Evolutionary conservation across 2,329 filamentous ascomycete genomes (phyloP).

Genomic region (Aspergillus sergii): DNA sequence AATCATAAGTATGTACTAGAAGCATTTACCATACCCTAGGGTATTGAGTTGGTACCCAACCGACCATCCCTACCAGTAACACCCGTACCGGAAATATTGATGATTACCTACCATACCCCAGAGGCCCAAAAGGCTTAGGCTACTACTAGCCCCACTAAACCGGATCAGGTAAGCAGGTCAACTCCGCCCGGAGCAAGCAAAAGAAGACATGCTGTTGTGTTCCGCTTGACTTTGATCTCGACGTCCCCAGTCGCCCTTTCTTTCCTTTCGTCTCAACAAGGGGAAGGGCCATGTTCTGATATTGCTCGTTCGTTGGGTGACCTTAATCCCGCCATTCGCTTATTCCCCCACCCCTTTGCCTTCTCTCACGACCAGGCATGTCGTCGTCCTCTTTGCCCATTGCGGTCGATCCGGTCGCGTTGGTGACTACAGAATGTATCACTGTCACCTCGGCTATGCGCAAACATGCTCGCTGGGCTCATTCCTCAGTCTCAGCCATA

Average conservation of each 20-base stretch:
- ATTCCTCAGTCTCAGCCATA: slow-evolving; percentile 94
- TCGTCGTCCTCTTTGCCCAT: slow-evolving; percentile 62
- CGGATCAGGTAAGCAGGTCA: slow-evolving; percentile 13
- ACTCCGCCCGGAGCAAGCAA: slow-evolving; percentile 16
- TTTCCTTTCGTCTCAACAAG: slow-evolving; percentile 3
- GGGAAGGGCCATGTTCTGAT: slow-evolving; percentile 23
- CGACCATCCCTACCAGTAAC: not conserved
- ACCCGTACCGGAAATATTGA: not conserved
- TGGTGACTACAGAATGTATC: slow-evolving; percentile 98
- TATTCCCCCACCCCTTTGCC: slow-evolving; percentile 19
- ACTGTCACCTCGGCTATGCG: slow-evolving; percentile 97
- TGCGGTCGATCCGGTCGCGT: slow-evolving; percentile 83
- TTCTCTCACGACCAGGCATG: slow-evolving; percentile 33
- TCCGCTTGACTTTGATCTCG: slow-evolving; percentile 4
- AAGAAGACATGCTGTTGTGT: slow-evolving; percentile 24
- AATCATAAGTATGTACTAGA: not conserved
- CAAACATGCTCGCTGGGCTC: slow-evolving; percentile 93
- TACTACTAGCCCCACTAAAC: slow-evolving; percentile 12
- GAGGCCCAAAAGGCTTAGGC: not conserved
- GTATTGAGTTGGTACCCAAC: not conserved
- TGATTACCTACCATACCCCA: not conserved
- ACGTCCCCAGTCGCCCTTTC: not conserved
- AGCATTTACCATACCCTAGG: not conserved
- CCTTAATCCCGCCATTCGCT: slow-evolving; percentile 16
- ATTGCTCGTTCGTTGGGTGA: slow-evolving; percentile 19